Conservation (phyloP, 2,329 filamentous ascomycete species). For the Talaromyces rugulosus region DNA sequence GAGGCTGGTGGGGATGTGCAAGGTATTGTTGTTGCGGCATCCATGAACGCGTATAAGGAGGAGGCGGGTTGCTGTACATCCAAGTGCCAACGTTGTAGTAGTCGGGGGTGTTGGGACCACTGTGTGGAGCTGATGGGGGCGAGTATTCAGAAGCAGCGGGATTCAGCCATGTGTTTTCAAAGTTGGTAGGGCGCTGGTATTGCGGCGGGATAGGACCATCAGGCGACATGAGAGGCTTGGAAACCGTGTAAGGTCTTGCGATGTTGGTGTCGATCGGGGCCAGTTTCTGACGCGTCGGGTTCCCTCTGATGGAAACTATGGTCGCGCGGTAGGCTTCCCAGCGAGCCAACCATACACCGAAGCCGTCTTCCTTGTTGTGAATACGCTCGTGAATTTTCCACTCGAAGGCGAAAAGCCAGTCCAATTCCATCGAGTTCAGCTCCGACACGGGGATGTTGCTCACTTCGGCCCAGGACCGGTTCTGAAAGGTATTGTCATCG, state of each 20-base stretch:
- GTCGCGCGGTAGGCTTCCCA: conserved; percentile 62
- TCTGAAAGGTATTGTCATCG: conserved; percentile 97
- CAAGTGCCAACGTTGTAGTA: conserved; percentile 43
- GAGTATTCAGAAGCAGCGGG: conserved; percentile 48
- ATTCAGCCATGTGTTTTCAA: conserved; percentile 51
- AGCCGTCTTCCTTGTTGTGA: conserved; percentile 66
- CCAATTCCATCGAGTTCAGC: conserved; percentile 78
- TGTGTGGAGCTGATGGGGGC: conserved; percentile 47
- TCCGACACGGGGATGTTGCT: conserved; percentile 82
- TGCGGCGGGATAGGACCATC: conserved; percentile 48
- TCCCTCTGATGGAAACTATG: conserved; percentile 40
- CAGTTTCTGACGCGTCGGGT: conserved; percentile 47
- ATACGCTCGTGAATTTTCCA: conserved; percentile 87
- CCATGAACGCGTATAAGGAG: conserved; percentile 39
- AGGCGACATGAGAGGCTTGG: conserved; percentile 48
- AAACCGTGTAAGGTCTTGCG: conserved; percentile 47
- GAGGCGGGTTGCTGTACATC: conserved; percentile 39
- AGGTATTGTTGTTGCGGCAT: conserved; percentile 26
- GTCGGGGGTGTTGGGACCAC: conserved; percentile 44
- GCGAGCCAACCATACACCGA: conserved; percentile 60
- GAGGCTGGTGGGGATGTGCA: conserved; percentile 32
- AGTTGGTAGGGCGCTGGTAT: conserved; percentile 43
- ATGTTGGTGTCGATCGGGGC: conserved; percentile 64
- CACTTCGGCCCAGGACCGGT: conserved; percentile 93
- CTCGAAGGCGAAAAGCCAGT: conserved; percentile 78